Evolutionary conservation across 2,329 filamentous ascomycete species (phyloP).

Genomic region (Botrytis hyacinthi): DNA sequence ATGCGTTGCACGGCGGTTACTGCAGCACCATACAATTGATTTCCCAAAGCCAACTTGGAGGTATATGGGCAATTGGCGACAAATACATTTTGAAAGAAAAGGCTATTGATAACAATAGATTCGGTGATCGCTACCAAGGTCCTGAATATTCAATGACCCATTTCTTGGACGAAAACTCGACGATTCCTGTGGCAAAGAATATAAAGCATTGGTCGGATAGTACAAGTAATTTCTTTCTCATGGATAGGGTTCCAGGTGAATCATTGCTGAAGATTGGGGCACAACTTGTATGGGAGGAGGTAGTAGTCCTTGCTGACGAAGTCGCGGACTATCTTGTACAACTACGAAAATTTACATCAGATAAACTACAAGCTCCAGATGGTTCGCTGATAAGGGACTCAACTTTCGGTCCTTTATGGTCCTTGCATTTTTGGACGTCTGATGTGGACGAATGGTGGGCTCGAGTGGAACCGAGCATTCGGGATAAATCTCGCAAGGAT

Average conservation of each 20-base stretch:
- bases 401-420: fast-evolving
- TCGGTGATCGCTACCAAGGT: background rate
- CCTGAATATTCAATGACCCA: background rate
- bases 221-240: background rate
- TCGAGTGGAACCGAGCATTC: background rate
- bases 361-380: background rate
- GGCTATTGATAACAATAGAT: background rate
- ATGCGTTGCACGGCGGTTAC: background rate
- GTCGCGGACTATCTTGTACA: conserved; percentile 1
- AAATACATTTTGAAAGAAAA: background rate
- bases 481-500: background rate
- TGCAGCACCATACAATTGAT: background rate
- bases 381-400: background rate
- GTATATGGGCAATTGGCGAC: background rate
- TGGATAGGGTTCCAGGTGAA: background rate
- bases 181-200: background rate
- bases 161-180: background rate
- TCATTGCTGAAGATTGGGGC: fast-evolving
- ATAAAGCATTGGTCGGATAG: background rate
- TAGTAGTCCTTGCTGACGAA: background rate
- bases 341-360: background rate
- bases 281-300: background rate
- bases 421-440: background rate
- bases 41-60: fast-evolving
- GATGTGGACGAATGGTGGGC: background rate